These are phyloP conservation scores for Primulina tabacum DNA, from an alignment of 257 asterid genomes.

Conservation along the genomic window DNA sequence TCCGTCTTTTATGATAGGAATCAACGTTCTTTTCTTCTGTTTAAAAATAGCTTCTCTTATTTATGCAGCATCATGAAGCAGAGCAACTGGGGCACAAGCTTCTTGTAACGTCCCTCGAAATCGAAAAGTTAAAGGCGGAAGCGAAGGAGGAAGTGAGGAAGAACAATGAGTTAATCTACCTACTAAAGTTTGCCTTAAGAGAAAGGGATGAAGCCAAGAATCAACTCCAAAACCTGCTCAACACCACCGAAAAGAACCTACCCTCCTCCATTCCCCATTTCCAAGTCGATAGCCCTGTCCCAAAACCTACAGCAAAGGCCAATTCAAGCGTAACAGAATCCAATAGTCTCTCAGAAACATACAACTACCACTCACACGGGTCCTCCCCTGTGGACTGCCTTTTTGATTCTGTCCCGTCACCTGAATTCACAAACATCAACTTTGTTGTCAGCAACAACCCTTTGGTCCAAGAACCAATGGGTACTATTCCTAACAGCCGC, in stretches of 20 bases:
- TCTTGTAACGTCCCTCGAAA: slow-evolving; percentile 42
- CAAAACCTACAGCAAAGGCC: slow-evolving; percentile 31
- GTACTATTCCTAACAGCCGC: not conserved
- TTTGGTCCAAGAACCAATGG: slow-evolving; percentile 11
- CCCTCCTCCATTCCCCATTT: slow-evolving; percentile 14
- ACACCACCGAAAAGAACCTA: slow-evolving; percentile 20
- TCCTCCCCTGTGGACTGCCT: slow-evolving; percentile 52
- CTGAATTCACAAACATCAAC: slow-evolving; percentile 46
- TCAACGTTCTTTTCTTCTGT: not conserved
- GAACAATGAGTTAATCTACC: slow-evolving; percentile 41
- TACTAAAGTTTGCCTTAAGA: slow-evolving; percentile 36
- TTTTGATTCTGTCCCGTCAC: slow-evolving; percentile 46
- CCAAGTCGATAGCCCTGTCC: slow-evolving; percentile 26
- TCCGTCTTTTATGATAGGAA: not conserved
- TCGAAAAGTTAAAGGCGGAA: slow-evolving; percentile 43
- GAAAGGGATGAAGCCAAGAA: slow-evolving; percentile 60
- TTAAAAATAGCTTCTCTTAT: not conserved
- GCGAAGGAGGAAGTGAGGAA: slow-evolving; percentile 38
- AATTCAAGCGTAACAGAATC: slow-evolving; percentile 68
- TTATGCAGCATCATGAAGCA: slow-evolving; percentile 37
- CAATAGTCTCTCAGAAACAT: slow-evolving; percentile 52
- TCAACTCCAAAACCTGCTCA: slow-evolving; percentile 45
- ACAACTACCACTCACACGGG: slow-evolving; percentile 42
- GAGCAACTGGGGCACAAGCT: slow-evolving; percentile 49
- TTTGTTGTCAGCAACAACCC: slow-evolving; percentile 22